Evolutionary conservation across 2,329 filamentous ascomycete species (phyloP), one percentile per base, ranked within the genome.

Genomic region (Aplosporella prunicola): DNA sequence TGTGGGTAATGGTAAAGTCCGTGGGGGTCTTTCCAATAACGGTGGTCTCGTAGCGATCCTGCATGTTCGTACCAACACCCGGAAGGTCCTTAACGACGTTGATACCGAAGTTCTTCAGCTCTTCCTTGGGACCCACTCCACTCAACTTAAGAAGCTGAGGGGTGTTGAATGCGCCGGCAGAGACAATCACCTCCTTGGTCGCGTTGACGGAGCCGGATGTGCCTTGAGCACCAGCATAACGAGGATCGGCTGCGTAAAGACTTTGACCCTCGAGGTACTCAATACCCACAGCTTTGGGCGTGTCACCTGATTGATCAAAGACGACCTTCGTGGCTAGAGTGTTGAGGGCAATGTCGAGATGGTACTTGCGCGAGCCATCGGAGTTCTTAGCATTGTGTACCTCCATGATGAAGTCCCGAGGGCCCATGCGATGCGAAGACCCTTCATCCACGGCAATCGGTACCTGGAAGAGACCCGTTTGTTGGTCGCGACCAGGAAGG

Each of bases 61-160:
- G 63, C 5, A 82, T 63, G 55, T 81, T 77, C 39, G 69, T 70
- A 4, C 78, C 78, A 3, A 83, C 76, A 29, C 78, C 74, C 0
- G 71, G 70, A 0, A 74, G 69, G 43, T 80, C 65, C 4, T 68
- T 61, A n/a, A 78, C 45, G 0, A 72, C 56, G 2, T 63, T 49
- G 43, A 81, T 80, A 10, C 61, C 56, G 48, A 72, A 67, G 33
- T 62, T 61, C n/a, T 63, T 44, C 3, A 82, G 66, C 45, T 76
- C 68, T 0, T 59, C 51, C 9, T 56, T 49, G 0, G 75, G 74
- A 0, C 78, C 78, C 20, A 82, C 67, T n/a, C 78, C 78, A 35
- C 66, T 73, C 2, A 80, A 67, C 57, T 78, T 74, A 9, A 82
- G 69, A 2, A 82, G 57, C 52, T 81, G 77, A 8, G 76, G 76